Conservation (phyloP, 2,329 filamentous ascomycete genomes). For the Botrytis medusae region DNA sequence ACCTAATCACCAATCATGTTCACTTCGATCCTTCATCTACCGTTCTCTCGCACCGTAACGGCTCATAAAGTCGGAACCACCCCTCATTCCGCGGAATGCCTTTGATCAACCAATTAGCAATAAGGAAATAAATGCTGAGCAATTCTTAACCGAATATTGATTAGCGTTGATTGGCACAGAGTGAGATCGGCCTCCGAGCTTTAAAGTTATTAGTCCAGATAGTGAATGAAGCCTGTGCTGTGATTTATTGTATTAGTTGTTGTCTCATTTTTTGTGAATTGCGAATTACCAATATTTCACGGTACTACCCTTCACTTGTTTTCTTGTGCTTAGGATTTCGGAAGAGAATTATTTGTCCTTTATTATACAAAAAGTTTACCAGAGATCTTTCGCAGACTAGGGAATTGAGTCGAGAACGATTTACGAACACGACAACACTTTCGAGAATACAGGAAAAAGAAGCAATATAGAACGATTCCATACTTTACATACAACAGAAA, state of each 20-base stretch:
- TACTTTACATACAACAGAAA: conserved; percentile 30
- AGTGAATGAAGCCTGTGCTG: neutral
- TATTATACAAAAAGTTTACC: neutral
- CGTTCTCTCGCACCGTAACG: neutral
- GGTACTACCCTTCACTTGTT: neutral
- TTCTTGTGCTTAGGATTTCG: neutral
- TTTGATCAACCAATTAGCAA: neutral
- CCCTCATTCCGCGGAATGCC: neutral
- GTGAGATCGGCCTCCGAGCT: conserved; percentile 3
- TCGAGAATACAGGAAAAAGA: neutral
- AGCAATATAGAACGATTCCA: neutral
- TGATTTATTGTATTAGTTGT: neutral
- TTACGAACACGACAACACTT: conserved; percentile 5
- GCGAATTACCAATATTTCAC: neutral
- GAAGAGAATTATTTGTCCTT: neutral
- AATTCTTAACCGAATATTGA: neutral
- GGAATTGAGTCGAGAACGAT: neutral
- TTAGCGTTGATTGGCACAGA: neutral
- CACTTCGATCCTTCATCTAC: neutral
- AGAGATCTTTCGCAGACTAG: neutral
- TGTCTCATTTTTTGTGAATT: conserved; percentile 9
- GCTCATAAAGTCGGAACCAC: neutral
- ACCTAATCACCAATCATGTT: neutral
- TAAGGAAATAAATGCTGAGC: conserved; percentile 5
- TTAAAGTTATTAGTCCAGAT: conserved; percentile 2